A percentile compares a stretch with the other conserved stretches of the same genome.
Evolutionary conservation across 768 basidiomycete genomes (phyloP).

Genomic region (Russula dissimulans): DNA sequence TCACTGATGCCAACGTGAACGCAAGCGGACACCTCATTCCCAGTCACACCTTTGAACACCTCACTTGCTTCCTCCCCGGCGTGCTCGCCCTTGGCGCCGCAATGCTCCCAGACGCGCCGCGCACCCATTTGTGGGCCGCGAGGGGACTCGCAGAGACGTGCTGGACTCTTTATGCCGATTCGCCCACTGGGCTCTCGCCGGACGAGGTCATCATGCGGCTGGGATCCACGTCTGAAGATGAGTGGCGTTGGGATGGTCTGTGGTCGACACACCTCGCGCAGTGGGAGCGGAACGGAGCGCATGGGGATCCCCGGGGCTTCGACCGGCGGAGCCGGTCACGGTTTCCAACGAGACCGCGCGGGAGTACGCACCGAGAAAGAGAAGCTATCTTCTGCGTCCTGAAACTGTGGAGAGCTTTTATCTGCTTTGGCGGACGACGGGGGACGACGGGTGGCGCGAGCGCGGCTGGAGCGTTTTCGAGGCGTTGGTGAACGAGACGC

Average conservation of each 20-base stretch:
- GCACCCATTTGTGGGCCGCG: constrained; percentile 67
- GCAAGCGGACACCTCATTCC: constrained; percentile 1
- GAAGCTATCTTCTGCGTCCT: constrained; percentile 53
- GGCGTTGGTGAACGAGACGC: constrained; percentile 51
- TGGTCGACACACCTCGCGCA: constrained; percentile 14
- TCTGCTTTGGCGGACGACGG: constrained; percentile 61
- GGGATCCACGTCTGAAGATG: constrained; percentile 38
- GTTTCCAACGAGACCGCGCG: constrained; percentile 12
- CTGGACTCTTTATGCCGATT: constrained; percentile 64
- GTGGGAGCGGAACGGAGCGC: constrained; percentile 18
- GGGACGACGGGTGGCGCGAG: constrained; percentile 58
- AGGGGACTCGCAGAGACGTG: constrained; percentile 68
- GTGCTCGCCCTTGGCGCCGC: constrained; percentile 64
- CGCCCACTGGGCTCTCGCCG: constrained; percentile 58
- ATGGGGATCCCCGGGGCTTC: constrained; percentile 10
- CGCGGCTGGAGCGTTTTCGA: constrained; percentile 65
- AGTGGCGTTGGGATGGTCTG: constrained; percentile 5
- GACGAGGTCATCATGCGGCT: constrained; percentile 39
- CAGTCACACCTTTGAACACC: constrained; percentile 59
- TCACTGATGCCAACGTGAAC: constrained; percentile 41
- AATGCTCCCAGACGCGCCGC: constrained; percentile 45
- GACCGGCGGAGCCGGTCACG: not conserved
- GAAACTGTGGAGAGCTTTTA: constrained; percentile 70
- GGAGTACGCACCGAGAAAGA: constrained; percentile 45
- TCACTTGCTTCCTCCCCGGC: constrained; percentile 76